Percentiles rank a stretch among this genome's conserved stretches.
These are phyloP conservation scores for Lichtheimia hyalospora DNA, from an alignment of 371 early-diverging fungal species.

Conservation along the genomic window DNA sequence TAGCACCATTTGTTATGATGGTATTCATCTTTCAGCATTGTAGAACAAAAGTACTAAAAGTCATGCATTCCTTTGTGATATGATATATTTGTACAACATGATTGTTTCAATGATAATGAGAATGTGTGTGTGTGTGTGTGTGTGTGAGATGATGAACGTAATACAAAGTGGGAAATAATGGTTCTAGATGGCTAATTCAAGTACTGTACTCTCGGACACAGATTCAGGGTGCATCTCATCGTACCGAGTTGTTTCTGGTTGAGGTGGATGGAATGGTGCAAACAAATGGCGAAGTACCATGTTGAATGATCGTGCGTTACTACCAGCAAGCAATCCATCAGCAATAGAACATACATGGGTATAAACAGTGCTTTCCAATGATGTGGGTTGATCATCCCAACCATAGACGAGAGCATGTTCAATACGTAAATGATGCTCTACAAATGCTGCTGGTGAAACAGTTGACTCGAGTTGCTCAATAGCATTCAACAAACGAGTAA, in stretches of 20 bases:
- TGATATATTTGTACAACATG: too few relatives aligned
- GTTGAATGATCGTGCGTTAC: slow-evolving; percentile 5
- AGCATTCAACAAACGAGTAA: not conserved
- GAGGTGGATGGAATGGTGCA: not conserved
- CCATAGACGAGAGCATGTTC: slow-evolving; percentile 10
- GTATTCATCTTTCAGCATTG: too few relatives aligned
- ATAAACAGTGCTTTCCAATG: not conserved
- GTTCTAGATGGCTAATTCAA: slow-evolving; percentile 7
- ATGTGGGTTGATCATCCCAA: slow-evolving; percentile 2
- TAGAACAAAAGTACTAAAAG: too few relatives aligned
- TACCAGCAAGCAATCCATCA: not conserved
- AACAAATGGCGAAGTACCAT: slow-evolving; percentile 7
- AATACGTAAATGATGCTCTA: not conserved
- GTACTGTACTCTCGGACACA: not conserved
- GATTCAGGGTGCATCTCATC: not conserved
- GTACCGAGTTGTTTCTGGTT: not conserved
- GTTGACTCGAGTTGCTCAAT: not conserved
- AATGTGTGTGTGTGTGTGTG: too few relatives aligned
- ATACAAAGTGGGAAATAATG: too few relatives aligned
- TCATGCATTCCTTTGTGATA: too few relatives aligned
- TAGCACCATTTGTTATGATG: too few relatives aligned
- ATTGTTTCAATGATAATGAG: too few relatives aligned
- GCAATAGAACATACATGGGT: slow-evolving; percentile 1
- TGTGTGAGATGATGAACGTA: too few relatives aligned
- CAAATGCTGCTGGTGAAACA: not conserved